Conservation (phyloP, 176 grass and related monocot species). For the Carex parvula region DNA sequence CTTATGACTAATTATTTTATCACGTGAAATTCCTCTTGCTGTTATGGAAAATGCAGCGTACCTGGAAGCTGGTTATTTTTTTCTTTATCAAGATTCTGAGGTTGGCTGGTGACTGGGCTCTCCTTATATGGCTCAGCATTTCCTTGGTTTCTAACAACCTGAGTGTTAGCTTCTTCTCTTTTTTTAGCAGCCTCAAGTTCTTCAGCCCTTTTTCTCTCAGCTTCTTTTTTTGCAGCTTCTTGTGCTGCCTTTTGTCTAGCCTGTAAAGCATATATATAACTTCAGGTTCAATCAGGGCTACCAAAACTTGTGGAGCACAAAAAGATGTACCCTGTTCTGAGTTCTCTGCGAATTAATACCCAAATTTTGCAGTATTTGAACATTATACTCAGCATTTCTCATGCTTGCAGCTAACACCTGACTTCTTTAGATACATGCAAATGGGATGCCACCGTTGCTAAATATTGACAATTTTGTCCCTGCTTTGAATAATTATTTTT, state of each 20-base stretch:
- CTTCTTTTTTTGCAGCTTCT: slow-evolving; percentile 69
- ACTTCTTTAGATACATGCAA: not conserved
- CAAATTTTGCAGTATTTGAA: not conserved
- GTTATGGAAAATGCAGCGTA: not conserved
- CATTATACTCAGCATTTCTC: not conserved
- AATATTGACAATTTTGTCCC: not conserved
- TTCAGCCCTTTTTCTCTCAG: slow-evolving; percentile 60
- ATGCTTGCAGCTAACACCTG: not conserved
- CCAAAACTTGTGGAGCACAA: not conserved
- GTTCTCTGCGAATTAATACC: not conserved
- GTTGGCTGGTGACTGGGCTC: slow-evolving; percentile 6
- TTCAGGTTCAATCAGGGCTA: not conserved
- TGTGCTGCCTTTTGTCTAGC: slow-evolving; percentile 65
- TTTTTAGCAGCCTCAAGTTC: slow-evolving; percentile 63
- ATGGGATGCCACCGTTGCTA: not conserved
- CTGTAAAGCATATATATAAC: slow-evolving; percentile 34
- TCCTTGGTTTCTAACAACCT: not conserved
- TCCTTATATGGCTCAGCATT: not conserved
- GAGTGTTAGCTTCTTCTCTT: slow-evolving; percentile 29
- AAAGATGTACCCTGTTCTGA: not conserved
- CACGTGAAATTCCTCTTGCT: not conserved
- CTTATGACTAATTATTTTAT: not conserved
- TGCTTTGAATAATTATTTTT: not conserved
- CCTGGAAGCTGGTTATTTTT: not conserved
- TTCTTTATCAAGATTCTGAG: slow-evolving; percentile 15